phyloP scores from a whole-genome alignment of 306 rosid species.

The Citrullus mucosospermus region DNA sequence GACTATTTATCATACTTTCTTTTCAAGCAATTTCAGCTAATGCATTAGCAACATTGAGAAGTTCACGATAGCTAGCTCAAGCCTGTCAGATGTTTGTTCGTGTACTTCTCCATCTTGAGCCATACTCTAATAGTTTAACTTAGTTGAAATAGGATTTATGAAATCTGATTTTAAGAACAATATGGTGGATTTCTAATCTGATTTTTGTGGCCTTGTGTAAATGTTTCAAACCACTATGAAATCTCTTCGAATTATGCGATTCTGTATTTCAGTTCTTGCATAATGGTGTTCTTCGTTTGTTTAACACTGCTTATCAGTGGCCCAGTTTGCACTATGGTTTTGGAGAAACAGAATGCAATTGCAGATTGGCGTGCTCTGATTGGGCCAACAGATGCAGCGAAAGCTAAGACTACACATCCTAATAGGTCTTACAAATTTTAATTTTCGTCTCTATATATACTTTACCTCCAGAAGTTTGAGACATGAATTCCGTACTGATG shows the following conservation, averaged over 20 bases:
- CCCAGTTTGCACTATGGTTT: slow-evolving; percentile 55
- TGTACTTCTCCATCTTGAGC: neutral
- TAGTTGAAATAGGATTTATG: neutral
- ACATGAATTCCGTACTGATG: neutral
- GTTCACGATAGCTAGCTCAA: neutral
- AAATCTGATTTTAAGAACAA: too few relatives aligned
- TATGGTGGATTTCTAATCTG: neutral
- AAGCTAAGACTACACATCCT: slow-evolving; percentile 80
- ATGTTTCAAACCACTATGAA: neutral
- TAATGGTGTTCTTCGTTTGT: slow-evolving; percentile 5
- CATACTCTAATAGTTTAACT: neutral
- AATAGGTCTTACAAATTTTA: slow-evolving; percentile 41
- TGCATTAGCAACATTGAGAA: neutral
- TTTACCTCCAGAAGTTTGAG: slow-evolving; percentile 3
- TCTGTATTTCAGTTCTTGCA: slow-evolving; percentile 8
- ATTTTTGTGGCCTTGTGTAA: neutral
- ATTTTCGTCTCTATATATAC: neutral
- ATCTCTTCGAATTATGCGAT: slow-evolving; percentile 3
- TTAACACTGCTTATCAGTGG: slow-evolving; percentile 36
- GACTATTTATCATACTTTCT: neutral
- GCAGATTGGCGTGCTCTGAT: slow-evolving; percentile 83
- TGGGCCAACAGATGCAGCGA: slow-evolving; percentile 83
- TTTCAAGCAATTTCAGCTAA: neutral
- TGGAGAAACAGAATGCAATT: slow-evolving; percentile 79
- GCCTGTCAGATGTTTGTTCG: neutral